phyloP scores from a whole-genome alignment of 768 basidiomycete genomes.

The Gloeophyllum trabeum region DNA sequence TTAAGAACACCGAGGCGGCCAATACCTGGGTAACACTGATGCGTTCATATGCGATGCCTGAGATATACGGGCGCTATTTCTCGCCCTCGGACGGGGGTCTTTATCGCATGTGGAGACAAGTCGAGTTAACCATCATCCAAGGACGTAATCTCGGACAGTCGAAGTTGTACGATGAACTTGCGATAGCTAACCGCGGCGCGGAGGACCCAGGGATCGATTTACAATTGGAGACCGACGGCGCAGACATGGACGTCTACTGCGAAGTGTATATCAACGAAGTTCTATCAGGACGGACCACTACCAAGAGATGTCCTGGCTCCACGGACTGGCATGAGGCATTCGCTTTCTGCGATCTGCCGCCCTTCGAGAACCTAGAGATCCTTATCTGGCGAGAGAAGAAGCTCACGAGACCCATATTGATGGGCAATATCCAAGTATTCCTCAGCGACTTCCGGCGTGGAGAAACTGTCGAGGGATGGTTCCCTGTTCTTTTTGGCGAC shows the following conservation, averaged over 20 bases:
- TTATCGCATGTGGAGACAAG: slow-evolving; percentile 82
- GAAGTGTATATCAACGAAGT: slow-evolving; percentile 64
- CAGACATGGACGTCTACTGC: slow-evolving; percentile 66
- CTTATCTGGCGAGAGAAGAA: slow-evolving; percentile 63
- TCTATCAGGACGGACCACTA: slow-evolving; percentile 63
- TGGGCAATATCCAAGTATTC: slow-evolving; percentile 56
- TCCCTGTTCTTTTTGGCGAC: slow-evolving; percentile 51
- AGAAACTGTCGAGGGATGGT: slow-evolving; percentile 77
- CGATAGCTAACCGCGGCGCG: slow-evolving; percentile 14
- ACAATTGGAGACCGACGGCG: slow-evolving; percentile 31
- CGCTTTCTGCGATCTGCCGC: slow-evolving; percentile 62
- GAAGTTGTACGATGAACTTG: slow-evolving; percentile 21
- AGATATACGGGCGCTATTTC: slow-evolving; percentile 58
- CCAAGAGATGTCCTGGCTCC: slow-evolving; percentile 52
- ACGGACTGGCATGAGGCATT: slow-evolving; percentile 84
- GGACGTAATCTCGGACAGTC: slow-evolving; percentile 60
- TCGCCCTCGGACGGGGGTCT: slow-evolving; percentile 55
- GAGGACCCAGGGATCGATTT: slow-evolving; percentile 6
- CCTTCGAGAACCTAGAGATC: slow-evolving; percentile 62
- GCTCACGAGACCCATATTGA: slow-evolving; percentile 35
- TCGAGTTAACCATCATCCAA: slow-evolving; percentile 63
- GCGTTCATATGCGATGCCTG: slow-evolving; percentile 71
- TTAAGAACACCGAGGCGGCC: slow-evolving; percentile 49
- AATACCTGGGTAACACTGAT: slow-evolving; percentile 74
- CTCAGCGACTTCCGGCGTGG: slow-evolving; percentile 64